Conservation (phyloP, 768 basidiomycete genomes). For the Calocybe cyanea region DNA sequence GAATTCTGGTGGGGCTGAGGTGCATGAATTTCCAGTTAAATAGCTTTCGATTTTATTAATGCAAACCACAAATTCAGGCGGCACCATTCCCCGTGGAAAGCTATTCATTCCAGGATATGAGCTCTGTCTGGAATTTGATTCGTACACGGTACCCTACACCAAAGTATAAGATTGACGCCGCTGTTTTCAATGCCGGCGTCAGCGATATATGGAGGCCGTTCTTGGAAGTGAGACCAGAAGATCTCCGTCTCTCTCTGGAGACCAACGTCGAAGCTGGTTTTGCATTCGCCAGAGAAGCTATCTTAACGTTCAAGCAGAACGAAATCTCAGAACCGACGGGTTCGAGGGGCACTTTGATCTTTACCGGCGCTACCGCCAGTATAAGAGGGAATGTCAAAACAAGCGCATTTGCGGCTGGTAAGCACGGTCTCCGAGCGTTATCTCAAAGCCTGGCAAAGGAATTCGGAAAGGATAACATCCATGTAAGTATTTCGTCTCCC, state of each 20-base stretch:
- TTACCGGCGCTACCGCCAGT: constrained; percentile 70
- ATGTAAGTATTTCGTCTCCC: constrained; percentile 34
- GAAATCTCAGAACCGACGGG: constrained; percentile 39
- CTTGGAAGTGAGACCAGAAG: constrained; percentile 55
- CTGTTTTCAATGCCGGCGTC: constrained; percentile 65
- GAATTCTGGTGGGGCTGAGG: constrained; percentile 55
- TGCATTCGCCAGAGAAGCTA: constrained; percentile 57
- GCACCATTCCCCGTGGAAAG: constrained; percentile 47
- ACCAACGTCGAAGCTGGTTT: constrained; percentile 55
- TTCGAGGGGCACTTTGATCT: constrained; percentile 59
- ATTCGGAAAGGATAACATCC: constrained; percentile 69
- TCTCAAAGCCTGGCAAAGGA: constrained; percentile 72
- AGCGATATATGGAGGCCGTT: constrained; percentile 61
- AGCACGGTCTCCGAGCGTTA: constrained; percentile 57
- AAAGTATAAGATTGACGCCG: constrained; percentile 48
- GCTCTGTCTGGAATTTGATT: constrained; percentile 42
- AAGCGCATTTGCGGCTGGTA: constrained; percentile 59
- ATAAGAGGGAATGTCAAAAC: constrained; percentile 56
- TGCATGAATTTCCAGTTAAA: constrained; percentile 19
- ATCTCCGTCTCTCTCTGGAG: constrained; percentile 45
- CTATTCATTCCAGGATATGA: constrained; percentile 48
- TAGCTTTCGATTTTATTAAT: no score
- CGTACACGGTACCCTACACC: constrained; percentile 43
- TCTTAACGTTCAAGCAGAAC: constrained; percentile 57
- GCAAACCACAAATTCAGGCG: constrained; percentile 35